Base-by-base conservation (phyloP, 2,329 filamentous ascomycete species). In the Sporothrix brunneoviolacea region DNA sequence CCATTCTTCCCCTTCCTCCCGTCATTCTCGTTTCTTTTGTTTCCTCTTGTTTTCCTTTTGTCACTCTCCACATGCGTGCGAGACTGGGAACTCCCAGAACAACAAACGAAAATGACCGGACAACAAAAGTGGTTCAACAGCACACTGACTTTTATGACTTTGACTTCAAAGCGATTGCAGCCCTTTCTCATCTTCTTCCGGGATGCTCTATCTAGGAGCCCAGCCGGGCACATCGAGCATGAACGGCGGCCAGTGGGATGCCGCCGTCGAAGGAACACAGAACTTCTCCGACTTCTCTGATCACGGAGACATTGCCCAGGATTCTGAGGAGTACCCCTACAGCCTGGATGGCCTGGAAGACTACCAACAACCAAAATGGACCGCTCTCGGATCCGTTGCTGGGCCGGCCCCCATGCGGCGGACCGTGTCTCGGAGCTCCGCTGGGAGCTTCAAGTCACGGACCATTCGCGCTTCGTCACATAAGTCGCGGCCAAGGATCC, bases 231-330 rank as follows among this genome's bases (percentile, higher is more conserved):
- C 50, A 16, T 13, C 73, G 63, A 76, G 78, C 71, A 72, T 77
- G 54, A 65, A 65, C 60, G 71, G 74, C 69, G 70, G 75, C 64
- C 69, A 74, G 62, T 81, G 77, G 77, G 76, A 73, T 60, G 63
- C 72, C 63, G 68, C 75, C 70, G 68, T 68, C 70, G 77, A 81
- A 74, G 76, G 75, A 62, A 61, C 74, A 76, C 77, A 80, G 73
- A 77, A 76, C 74, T 77, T 79, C 65, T 70, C 70, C 65, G 72
- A 74, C 58, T 75, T 72, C 64, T 67, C 71, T 62, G 73, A 75
- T 60, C 68, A 70, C 62, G 72, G 70, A 69, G 73, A 72, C 56
- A 66, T 67, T 58, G 69, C 71, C 58, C 66, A 70, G 60, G 76
- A 80, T 56, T 59, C 70, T 60, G 77, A 79, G 68, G 76, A 79